phyloP scores from a whole-genome alignment of 768 basidiomycete species.

The Daedaleopsis nitida region DNA sequence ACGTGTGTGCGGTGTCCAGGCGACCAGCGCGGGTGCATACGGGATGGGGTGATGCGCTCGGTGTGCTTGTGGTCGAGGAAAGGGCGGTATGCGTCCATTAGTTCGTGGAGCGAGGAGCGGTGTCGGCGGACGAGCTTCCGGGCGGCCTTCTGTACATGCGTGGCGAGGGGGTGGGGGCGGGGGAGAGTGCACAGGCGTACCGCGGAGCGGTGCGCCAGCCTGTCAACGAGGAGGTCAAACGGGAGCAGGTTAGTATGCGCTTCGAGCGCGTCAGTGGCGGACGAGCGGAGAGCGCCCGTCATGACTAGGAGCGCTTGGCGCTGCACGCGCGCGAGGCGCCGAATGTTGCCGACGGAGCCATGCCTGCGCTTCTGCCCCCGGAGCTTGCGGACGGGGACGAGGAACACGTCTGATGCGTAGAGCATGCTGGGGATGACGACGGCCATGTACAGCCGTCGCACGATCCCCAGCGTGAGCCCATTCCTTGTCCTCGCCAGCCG shows the following conservation, averaged over 20 bases:
- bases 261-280: constrained; percentile 25
- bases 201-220: constrained; percentile 12
- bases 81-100: constrained; percentile 18
- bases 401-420: constrained; percentile 26
- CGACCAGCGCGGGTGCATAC: constrained; percentile 14
- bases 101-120: constrained; percentile 23
- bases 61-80: constrained; percentile 19
- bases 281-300: constrained; percentile 26
- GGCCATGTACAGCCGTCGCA: constrained; percentile 30
- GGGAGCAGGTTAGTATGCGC: constrained; percentile 24
- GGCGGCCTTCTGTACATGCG: constrained; percentile 8
- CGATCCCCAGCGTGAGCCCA: constrained; percentile 21
- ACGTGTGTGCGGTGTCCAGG: constrained; percentile 1
- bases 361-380: not conserved
- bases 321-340: constrained; percentile 24
- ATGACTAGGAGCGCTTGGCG: constrained; percentile 24
- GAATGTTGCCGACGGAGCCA: constrained; percentile 6
- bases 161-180: constrained; percentile 20
- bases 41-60: constrained; percentile 14
- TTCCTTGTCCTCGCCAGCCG: constrained; percentile 23
- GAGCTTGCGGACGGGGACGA: constrained; percentile 1
- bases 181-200: constrained; percentile 25
- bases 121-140: constrained; percentile 18
- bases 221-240: constrained; percentile 21
- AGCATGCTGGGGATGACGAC: constrained; percentile 33